Conservation (phyloP, 1,284 basidiomycete genomes). For the Chalciporus sp. region DNA sequence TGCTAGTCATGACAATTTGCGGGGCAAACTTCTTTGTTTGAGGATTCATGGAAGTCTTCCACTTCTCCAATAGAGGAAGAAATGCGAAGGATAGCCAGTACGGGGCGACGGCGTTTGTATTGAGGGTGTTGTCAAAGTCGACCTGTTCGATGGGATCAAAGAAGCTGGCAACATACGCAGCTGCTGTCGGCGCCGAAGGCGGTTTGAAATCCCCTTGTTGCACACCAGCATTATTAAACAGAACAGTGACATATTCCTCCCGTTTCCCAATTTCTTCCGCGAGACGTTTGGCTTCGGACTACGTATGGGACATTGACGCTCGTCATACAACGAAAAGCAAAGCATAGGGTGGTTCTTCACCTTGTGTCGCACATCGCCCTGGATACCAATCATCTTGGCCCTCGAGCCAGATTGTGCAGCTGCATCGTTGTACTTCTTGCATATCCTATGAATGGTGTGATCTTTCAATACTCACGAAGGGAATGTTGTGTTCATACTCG, state of each 20-base stretch:
- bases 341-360: slow-evolving; percentile 21
- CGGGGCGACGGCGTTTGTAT: slow-evolving; percentile 48
- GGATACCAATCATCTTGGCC: slow-evolving; percentile 45
- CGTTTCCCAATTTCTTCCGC: slow-evolving; percentile 44
- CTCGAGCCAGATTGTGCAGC: slow-evolving; percentile 25
- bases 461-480: not conserved
- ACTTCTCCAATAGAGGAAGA: slow-evolving; percentile 50
- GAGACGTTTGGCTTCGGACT: slow-evolving; percentile 49
- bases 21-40: slow-evolving; percentile 44
- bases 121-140: slow-evolving; percentile 40
- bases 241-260: slow-evolving; percentile 46
- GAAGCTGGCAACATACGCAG: slow-evolving; percentile 41
- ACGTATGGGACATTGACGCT: not conserved
- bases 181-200: slow-evolving; percentile 38
- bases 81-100: slow-evolving; percentile 58
- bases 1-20: slow-evolving; percentile 54
- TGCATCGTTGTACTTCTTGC: slow-evolving; percentile 43
- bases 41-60: slow-evolving; percentile 37
- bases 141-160: slow-evolving; percentile 44
- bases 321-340: not conserved
- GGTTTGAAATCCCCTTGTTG: slow-evolving; percentile 27
- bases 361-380: slow-evolving; percentile 50
- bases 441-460: slow-evolving; percentile 24
- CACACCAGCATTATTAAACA: slow-evolving; percentile 41
- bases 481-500: slow-evolving; percentile 18